phyloP scores from a whole-genome alignment of 805 yeast species.

The Hanseniaspora occidentalis region DNA sequence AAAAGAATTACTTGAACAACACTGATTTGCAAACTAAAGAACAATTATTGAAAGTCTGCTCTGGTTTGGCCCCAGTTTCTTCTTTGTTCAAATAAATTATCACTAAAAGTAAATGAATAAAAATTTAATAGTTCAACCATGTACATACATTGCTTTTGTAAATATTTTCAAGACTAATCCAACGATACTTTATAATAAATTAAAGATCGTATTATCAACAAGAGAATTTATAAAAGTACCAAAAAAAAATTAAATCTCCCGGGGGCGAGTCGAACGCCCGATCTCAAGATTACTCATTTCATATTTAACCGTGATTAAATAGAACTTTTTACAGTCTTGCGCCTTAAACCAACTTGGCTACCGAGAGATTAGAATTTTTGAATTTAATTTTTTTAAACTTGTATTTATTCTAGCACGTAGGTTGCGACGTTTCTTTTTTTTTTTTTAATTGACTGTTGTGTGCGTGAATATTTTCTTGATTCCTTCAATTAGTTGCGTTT shows the following conservation, averaged over 20 bases:
- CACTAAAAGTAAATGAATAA: conserved; percentile 12
- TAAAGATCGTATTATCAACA: background rate
- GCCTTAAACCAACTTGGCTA: conserved; percentile 3
- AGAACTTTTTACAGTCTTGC: conserved; percentile 1
- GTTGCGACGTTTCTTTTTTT: background rate
- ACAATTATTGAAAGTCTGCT: conserved; percentile 18
- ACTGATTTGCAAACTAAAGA: conserved; percentile 10
- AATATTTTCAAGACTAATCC: too few species aligned
- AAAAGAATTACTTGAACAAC: conserved; percentile 8
- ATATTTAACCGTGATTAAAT: background rate
- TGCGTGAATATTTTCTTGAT: background rate
- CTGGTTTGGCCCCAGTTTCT: conserved; percentile 21
- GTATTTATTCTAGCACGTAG: background rate
- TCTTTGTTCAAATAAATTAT: background rate
- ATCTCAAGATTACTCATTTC: conserved; percentile 1
- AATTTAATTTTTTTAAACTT: background rate
- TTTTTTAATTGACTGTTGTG: background rate
- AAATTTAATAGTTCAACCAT: too few species aligned
- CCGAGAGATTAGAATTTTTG: conserved; percentile 1
- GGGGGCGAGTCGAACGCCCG: conserved; percentile 4
- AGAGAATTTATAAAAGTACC: background rate
- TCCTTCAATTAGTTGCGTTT: background rate
- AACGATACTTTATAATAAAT: too few species aligned
- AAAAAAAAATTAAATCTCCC: background rate
- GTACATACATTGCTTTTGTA: too few species aligned